phyloP scores from a whole-genome alignment of 148 eudicot genomes.

The Chenopodium album region DNA sequence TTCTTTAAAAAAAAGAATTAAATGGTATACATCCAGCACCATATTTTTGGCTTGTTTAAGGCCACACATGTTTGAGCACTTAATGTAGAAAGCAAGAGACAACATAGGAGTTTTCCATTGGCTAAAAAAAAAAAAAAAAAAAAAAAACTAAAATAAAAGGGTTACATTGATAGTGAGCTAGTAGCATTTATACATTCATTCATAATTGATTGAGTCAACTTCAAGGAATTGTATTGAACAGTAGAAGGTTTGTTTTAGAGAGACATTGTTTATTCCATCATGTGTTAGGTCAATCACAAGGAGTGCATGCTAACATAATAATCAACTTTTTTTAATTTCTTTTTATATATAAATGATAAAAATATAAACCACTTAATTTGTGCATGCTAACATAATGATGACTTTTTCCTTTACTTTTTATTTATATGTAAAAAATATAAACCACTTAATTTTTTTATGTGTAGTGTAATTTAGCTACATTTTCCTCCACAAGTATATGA shows the following conservation, averaged over 20 bases:
- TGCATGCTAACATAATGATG: conserved; percentile 1
- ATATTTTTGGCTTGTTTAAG: background rate
- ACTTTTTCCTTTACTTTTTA: background rate
- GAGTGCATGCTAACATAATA: background rate
- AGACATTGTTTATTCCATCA: conserved; percentile 14
- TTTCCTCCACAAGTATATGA: background rate
- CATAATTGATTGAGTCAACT: conserved; percentile 7
- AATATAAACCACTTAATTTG: background rate
- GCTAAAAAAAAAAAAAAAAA: background rate
- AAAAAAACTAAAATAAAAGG: background rate
- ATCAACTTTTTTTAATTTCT: background rate
- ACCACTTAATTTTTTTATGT: background rate
- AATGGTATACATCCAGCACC: too few species aligned
- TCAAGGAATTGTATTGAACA: background rate
- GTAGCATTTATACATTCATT: background rate
- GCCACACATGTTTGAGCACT: background rate
- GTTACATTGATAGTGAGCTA: background rate
- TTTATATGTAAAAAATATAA: background rate
- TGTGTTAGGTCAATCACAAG: conserved; percentile 17
- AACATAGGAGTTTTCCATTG: conserved; percentile 19
- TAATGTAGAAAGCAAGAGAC: background rate
- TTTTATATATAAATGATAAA: background rate
- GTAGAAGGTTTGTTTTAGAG: conserved; percentile 2
- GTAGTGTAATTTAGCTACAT: background rate
- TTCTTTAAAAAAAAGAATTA: too few species aligned